Conservation (phyloP, 495 filamentous ascomycete species). For the Sphaerosporella brunnea region DNA sequence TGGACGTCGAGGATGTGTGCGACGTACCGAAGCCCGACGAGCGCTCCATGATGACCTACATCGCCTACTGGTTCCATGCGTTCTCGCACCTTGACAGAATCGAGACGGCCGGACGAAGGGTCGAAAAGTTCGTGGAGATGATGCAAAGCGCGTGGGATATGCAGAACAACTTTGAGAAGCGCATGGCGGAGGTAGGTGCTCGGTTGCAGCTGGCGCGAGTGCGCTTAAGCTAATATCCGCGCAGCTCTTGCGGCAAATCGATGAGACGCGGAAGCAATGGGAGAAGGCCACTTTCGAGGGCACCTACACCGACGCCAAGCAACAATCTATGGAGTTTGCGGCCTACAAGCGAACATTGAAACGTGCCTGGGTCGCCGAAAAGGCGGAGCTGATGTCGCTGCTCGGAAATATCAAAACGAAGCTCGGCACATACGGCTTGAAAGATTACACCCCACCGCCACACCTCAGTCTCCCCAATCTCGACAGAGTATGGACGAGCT, state of each 20-base stretch:
- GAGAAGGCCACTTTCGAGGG: conserved; percentile 64
- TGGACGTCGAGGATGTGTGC: conserved; percentile 96
- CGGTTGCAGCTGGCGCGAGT: not conserved
- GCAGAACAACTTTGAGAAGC: conserved; percentile 83
- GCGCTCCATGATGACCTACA: conserved; percentile 95
- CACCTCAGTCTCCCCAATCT: conserved; percentile 62
- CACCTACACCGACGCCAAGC: conserved; percentile 83
- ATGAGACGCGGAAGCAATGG: conserved; percentile 55
- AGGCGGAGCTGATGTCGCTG: conserved; percentile 79
- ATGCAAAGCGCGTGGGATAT: conserved; percentile 99
- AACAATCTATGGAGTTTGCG: conserved; percentile 62
- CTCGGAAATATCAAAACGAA: conserved; percentile 99
- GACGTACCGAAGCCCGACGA: conserved; percentile 93
- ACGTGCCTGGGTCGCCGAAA: conserved; percentile 89
- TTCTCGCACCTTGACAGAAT: conserved; percentile 97
- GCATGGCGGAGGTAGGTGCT: conserved; percentile 43
- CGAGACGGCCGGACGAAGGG: conserved; percentile 85
- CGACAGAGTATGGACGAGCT: conserved; percentile 59
- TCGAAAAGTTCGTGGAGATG: conserved; percentile 95
- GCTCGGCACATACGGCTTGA: conserved; percentile 77
- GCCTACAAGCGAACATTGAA: conserved; percentile 77
- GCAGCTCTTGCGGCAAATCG: conserved; percentile 52
- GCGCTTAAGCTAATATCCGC: not conserved
- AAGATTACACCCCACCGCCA: conserved; percentile 73
- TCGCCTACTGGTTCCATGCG: conserved; percentile 99